These are phyloP conservation scores for Pyricularia grisea DNA, from an alignment of 2,329 filamentous ascomycete genomes.

Conservation along the genomic window DNA sequence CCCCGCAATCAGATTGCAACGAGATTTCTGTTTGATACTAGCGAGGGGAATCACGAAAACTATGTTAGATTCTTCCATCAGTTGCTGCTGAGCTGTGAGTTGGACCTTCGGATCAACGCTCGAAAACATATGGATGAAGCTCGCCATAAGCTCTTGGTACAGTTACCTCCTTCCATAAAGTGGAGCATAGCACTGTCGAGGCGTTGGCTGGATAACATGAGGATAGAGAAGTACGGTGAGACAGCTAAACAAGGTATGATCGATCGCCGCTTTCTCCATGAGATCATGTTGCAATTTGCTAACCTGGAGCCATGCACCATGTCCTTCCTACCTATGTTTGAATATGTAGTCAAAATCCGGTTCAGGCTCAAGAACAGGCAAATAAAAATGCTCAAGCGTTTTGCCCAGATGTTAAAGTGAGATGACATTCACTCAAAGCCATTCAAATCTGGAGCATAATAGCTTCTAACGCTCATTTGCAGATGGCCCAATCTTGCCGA, in stretches of 20 bases:
- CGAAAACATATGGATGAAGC: constrained; percentile 50
- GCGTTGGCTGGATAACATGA: constrained; percentile 62
- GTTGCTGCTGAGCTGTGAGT: constrained; percentile 62
- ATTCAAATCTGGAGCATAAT: not conserved
- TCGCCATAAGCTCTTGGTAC: constrained; percentile 53
- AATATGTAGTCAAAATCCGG: constrained; percentile 42
- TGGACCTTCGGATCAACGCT: constrained; percentile 61
- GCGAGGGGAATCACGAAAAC: constrained; percentile 41
- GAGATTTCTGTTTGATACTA: constrained; percentile 58
- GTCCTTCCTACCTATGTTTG: not conserved
- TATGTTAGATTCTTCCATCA: constrained; percentile 68
- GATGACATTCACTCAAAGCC: not conserved
- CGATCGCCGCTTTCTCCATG: constrained; percentile 7
- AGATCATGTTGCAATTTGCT: not conserved
- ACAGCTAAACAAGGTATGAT: constrained; percentile 39
- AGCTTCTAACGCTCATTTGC: not conserved
- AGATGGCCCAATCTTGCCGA: constrained; percentile 61
- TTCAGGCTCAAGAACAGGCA: constrained; percentile 58
- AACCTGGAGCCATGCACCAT: not conserved
- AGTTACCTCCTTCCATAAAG: constrained; percentile 60
- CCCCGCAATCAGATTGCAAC: constrained; percentile 65
- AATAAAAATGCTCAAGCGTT: constrained; percentile 57
- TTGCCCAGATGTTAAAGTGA: constrained; percentile 58
- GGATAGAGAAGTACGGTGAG: constrained; percentile 50
- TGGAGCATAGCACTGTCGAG: constrained; percentile 68